Evolutionary conservation across 768 basidiomycete genomes (phyloP), one percentile per base, ranked within the genome.

Genomic region (Pilatotrama ljubarskyi): DNA sequence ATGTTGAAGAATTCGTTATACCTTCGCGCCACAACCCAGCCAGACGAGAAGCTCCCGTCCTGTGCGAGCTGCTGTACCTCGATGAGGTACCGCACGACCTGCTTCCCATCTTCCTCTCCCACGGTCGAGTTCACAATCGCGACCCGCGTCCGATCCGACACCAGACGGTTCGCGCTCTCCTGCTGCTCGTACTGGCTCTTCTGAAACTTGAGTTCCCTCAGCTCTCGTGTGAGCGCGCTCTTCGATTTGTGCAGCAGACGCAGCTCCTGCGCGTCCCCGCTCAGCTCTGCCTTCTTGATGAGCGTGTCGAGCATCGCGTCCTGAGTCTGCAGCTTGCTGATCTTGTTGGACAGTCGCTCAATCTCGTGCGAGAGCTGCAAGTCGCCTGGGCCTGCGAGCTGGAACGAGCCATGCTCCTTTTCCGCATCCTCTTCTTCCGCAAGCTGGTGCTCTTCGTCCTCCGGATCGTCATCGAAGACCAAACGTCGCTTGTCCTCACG

Each of bases 1-100:
- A 98, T 88, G 54, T 82, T 87, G 62, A 90, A 82, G 72, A 99
- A 99, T 69, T 98, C 95, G 72, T 95, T 97, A 74, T 97, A 99
- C 61, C 97, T 79, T 64, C 95, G 79, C 9, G 94, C 91, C 7
- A 98, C 87, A 32, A 95, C 88, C 97, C 97, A 99, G 0, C 92
- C 93, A 0, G 90, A 90, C 2, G 85, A 78, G 70, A 90, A 87
- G 40, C 80, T 83, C 8, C 90, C 93, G 68, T 95, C 91, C 0
- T 75, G 73, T n/a, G 83, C 87, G 29, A 93, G 78, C 64, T 97
- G 95, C 70, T 93, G 92, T 2, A 99, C 86, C 73, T 97, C 93
- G 44, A 98, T 80, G 35, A 96, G 83, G 69, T 98, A 98, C 29
- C 94, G 83, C 41, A 95, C 93, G 20, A 98, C 92, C 24, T 90